Conservation (phyloP, 352 stramenopile genomes). For the Phytophthora rubi region DNA sequence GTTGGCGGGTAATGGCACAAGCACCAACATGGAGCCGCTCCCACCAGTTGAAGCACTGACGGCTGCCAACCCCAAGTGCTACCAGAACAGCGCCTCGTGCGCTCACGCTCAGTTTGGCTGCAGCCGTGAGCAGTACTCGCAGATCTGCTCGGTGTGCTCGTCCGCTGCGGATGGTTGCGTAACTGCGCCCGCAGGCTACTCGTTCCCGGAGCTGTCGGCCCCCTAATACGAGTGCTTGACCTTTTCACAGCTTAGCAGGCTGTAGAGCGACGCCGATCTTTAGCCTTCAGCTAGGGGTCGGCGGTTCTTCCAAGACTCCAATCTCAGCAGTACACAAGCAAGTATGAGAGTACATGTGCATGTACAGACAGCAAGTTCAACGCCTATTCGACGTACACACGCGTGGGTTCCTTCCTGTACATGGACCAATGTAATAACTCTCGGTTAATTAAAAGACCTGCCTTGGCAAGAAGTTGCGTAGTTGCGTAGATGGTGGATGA, state of each 20-base stretch:
- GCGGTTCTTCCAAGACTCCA: background rate
- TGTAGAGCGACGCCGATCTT: background rate
- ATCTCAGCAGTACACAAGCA: background rate
- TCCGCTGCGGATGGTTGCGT: constrained; percentile 38
- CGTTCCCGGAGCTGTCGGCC: constrained; percentile 11
- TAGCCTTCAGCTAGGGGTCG: background rate
- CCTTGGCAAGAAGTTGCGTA: background rate
- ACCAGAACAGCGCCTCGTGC: constrained; percentile 52
- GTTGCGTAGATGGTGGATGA: background rate
- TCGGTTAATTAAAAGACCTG: background rate
- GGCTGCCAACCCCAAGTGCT: constrained; percentile 56
- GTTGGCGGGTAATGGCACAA: constrained; percentile 29
- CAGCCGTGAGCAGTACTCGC: constrained; percentile 47
- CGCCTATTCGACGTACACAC: too few relatives aligned
- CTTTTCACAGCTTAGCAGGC: background rate
- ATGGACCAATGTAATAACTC: background rate
- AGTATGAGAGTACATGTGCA: too few relatives aligned
- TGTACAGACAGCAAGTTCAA: background rate
- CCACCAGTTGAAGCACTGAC: constrained; percentile 42
- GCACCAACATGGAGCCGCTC: constrained; percentile 53
- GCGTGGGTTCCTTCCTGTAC: too few relatives aligned
- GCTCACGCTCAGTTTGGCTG: constrained; percentile 53
- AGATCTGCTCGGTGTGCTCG: constrained; percentile 58
- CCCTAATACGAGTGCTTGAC: background rate
- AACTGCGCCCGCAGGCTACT: constrained; percentile 9